A percentile compares a stretch with the other conserved stretches of the same genome.
Evolutionary conservation across 23 red algal species (phyloP).

Genomic region (Gracilaria domingensis): DNA sequence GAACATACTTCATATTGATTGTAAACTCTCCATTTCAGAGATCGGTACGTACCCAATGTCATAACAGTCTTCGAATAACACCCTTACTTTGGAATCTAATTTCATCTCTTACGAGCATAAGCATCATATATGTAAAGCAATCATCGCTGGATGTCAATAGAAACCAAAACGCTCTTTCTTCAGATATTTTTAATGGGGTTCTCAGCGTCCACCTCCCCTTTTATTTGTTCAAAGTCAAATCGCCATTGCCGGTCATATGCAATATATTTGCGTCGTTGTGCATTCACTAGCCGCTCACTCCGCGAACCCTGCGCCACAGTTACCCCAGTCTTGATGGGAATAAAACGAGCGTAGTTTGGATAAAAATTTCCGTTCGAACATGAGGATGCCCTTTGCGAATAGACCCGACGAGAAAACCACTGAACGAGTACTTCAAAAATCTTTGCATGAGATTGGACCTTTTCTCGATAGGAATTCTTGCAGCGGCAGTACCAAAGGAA

Average conservation of each 20-base stretch:
- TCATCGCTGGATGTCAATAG: too few species aligned
- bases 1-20: not conserved
- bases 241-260: not conserved
- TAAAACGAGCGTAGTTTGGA: constrained; percentile 20
- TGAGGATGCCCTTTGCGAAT: constrained; percentile 21
- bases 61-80: too few species aligned
- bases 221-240: too few species aligned
- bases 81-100: too few species aligned
- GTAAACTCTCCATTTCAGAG: not conserved
- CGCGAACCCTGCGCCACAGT: not conserved
- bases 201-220: too few species aligned
- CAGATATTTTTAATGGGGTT: too few species aligned
- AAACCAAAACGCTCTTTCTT: too few species aligned
- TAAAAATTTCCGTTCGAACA: constrained; percentile 55
- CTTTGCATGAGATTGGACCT: constrained; percentile 2
- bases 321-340: constrained; percentile 57
- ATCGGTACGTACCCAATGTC: too few species aligned
- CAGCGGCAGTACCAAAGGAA: constrained; percentile 17
- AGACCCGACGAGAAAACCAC: constrained; percentile 37
- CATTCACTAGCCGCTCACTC: not conserved
- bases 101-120: too few species aligned
- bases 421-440: constrained; percentile 25
- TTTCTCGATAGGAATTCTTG: not conserved
- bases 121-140: too few species aligned
- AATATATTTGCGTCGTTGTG: not conserved